These are phyloP conservation scores for Lumnitzera racemosa DNA, from an alignment of 345 rosid species.

Conservation along the genomic window DNA sequence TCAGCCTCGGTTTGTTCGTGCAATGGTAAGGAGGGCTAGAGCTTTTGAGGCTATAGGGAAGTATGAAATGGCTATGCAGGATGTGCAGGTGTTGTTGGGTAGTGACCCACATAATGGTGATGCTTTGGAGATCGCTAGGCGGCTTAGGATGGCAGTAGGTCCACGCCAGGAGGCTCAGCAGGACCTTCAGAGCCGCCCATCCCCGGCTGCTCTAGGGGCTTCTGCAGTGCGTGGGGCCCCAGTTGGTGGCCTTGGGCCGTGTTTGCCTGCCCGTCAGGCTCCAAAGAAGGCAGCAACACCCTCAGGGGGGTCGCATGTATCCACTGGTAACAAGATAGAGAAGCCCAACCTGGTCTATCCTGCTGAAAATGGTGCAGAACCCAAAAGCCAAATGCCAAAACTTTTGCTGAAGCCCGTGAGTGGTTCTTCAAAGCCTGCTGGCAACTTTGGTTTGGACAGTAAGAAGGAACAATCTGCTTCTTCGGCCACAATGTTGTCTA, in stretches of 20 bases:
- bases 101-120: slow-evolving; percentile 70
- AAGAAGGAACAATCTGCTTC: slow-evolving; percentile 24
- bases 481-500: slow-evolving; percentile 12
- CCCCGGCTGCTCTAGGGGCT: slow-evolving; percentile 98
- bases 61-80: slow-evolving; percentile 78
- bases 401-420: slow-evolving; percentile 47
- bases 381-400: slow-evolving; percentile 43
- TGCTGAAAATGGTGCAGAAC: slow-evolving; percentile 49
- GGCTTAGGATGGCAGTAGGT: slow-evolving; percentile 62
- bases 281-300: slow-evolving; percentile 52
- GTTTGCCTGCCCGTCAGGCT: slow-evolving; percentile 71
- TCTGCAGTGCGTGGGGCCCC: slow-evolving; percentile 97
- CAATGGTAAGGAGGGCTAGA: slow-evolving; percentile 83
- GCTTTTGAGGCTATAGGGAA: slow-evolving; percentile 79
- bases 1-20: slow-evolving; percentile 72
- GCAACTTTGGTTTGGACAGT: slow-evolving; percentile 17
- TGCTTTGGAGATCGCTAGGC: slow-evolving; percentile 59
- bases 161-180: slow-evolving; percentile 73
- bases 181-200: slow-evolving; percentile 84
- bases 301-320: slow-evolving; percentile 23
- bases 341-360: slow-evolving; percentile 27
- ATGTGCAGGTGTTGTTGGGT: slow-evolving; percentile 62
- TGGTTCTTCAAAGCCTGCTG: slow-evolving; percentile 38
- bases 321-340: slow-evolving; percentile 38
- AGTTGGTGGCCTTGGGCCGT: slow-evolving; percentile 78